phyloP scores from a whole-genome alignment of 139 green algal species.

The Chlorella sp. region DNA sequence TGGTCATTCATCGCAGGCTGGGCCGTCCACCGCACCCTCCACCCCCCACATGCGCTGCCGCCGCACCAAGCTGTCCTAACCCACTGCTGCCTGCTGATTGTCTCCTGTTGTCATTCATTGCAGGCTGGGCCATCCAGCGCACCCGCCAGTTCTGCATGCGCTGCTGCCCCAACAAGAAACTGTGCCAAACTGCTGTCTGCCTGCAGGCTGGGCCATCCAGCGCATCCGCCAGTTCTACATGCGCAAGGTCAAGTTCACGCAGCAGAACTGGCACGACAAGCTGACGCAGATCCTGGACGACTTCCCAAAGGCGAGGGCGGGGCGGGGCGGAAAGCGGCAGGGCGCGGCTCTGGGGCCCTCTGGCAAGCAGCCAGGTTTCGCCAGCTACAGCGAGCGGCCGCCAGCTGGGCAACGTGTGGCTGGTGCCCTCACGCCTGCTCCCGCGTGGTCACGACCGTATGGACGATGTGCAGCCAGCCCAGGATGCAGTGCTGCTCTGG shows the following conservation, averaged over 20 bases:
- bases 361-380: too few species aligned
- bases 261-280: conserved; percentile 94
- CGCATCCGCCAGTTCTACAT: conserved; percentile 99
- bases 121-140: not conserved
- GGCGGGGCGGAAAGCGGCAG: not conserved
- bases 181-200: not conserved
- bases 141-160: not conserved
- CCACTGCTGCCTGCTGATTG: not conserved
- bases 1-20: too few species aligned
- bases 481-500: too few species aligned
- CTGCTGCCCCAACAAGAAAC: not conserved
- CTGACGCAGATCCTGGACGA: conserved; percentile 94
- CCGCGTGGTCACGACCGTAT: too few species aligned
- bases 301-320: conserved; percentile 85
- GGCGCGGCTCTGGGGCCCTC: not conserved
- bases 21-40: too few species aligned
- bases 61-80: not conserved
- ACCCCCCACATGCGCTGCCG: not conserved
- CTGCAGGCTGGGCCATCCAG: conserved; percentile 86
- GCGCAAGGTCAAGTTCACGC: conserved; percentile 94
- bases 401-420: too few species aligned
- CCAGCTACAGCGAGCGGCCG: too few species aligned
- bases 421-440: too few species aligned
- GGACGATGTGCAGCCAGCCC: too few species aligned
- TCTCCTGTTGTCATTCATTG: not conserved